Evolutionary conservation across 768 basidiomycete species (phyloP).

Genomic region (Mycena chlorophos): DNA sequence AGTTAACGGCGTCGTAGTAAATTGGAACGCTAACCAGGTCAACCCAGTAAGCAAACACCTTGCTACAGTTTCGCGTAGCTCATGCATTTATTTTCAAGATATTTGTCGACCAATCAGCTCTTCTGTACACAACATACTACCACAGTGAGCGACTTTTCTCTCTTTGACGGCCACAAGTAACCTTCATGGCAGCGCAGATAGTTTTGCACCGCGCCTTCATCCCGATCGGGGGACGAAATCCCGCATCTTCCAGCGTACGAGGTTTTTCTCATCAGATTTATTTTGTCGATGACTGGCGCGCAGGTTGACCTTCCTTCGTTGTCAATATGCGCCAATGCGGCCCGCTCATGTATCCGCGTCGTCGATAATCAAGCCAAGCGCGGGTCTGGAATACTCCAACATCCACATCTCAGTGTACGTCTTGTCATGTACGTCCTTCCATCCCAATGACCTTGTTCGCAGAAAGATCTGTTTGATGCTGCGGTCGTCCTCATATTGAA

Average conservation of each 20-base stretch:
- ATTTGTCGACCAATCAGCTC: not conserved
- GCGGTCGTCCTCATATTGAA: not conserved
- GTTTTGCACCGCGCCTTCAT: conserved; percentile 9
- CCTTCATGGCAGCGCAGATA: conserved; percentile 9
- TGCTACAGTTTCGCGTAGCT: not conserved
- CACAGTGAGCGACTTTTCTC: not conserved
- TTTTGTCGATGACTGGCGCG: not conserved
- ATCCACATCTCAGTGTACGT: not conserved
- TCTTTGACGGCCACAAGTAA: too few relatives aligned
- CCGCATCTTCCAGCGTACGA: not conserved
- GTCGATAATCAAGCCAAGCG: not conserved
- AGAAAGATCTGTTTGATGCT: not conserved
- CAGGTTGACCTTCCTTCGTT: conserved; percentile 4
- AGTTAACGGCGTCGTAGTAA: not conserved
- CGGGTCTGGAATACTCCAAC: not conserved
- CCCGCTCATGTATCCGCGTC: conserved; percentile 13
- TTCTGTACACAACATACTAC: not conserved
- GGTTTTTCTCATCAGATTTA: not conserved
- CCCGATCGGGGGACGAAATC: not conserved
- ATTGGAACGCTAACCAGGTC: not conserved
- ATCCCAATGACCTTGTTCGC: too few relatives aligned
- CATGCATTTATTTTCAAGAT: not conserved
- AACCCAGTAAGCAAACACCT: not conserved
- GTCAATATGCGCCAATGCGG: conserved; percentile 15
- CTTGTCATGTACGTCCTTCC: too few relatives aligned